Conservation (phyloP, 208 protist species). For the Leishmania tarentolae region DNA sequence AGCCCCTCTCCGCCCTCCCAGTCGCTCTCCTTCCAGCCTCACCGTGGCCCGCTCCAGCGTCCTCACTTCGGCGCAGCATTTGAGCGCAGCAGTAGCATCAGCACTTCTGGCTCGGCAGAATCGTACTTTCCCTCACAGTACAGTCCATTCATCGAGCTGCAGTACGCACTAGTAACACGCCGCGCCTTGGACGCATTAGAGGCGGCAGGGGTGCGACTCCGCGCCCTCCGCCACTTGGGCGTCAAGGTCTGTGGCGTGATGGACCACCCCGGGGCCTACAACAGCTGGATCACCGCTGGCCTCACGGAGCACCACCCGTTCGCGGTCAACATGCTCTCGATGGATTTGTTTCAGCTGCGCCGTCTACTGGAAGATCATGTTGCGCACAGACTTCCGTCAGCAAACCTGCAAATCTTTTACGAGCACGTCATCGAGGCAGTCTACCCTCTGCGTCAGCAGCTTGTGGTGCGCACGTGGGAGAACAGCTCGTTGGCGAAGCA, state of each 20-base stretch:
- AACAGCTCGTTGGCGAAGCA: slow-evolving; percentile 37
- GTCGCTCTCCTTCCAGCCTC: not conserved
- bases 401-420: slow-evolving; percentile 78
- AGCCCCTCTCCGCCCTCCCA: not conserved
- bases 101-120: not conserved
- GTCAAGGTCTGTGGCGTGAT: slow-evolving; percentile 76
- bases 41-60: slow-evolving; percentile 24
- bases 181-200: slow-evolving; percentile 76
- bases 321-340: slow-evolving; percentile 80
- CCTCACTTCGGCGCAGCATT: slow-evolving; percentile 24
- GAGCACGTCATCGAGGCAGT: slow-evolving; percentile 82
- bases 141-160: slow-evolving; percentile 58
- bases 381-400: slow-evolving; percentile 35
- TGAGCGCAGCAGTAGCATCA: not conserved
- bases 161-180: slow-evolving; percentile 80
- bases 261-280: slow-evolving; percentile 87
- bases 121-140: slow-evolving; percentile 11
- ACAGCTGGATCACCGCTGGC: slow-evolving; percentile 80
- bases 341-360: slow-evolving; percentile 68
- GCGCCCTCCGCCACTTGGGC: slow-evolving; percentile 46
- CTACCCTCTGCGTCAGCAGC: slow-evolving; percentile 76
- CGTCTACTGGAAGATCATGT: slow-evolving; percentile 66
- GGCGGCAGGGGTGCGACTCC: slow-evolving; percentile 65
- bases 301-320: slow-evolving; percentile 86
- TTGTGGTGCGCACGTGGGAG: slow-evolving; percentile 61